A percentile compares a stretch with the other conserved stretches of the same genome.
phyloP scores from a whole-genome alignment of 1,139 yeast species.

The Yamadazyma dendronema region DNA sequence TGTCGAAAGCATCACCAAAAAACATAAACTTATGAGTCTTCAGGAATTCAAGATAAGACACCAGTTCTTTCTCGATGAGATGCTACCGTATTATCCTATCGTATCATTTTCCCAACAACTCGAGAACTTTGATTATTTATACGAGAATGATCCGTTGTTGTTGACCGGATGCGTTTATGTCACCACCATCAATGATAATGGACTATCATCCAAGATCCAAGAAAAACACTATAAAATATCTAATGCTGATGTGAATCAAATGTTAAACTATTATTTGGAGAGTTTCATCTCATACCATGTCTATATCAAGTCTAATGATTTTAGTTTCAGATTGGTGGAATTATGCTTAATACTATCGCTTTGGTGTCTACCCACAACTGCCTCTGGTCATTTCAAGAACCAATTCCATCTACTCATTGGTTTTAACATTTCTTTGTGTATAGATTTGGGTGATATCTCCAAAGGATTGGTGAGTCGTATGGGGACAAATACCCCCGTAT shows the following conservation, averaged over 20 bases:
- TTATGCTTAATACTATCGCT: conserved; percentile 45
- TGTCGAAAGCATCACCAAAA: conserved; percentile 36
- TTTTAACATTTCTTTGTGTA: conserved; percentile 43
- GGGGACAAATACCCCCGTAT: conserved; percentile 17
- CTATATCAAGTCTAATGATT: conserved; percentile 40
- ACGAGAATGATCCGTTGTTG: conserved; percentile 43
- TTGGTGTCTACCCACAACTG: conserved; percentile 52
- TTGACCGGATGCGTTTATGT: conserved; percentile 48
- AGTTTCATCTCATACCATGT: conserved; percentile 44
- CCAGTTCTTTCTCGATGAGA: conserved; percentile 32
- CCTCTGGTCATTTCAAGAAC: conserved; percentile 51
- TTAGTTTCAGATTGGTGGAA: conserved; percentile 40
- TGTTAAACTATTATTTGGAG: conserved; percentile 45
- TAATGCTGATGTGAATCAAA: conserved; percentile 33
- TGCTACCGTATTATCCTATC: conserved; percentile 49
- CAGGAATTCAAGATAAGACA: conserved; percentile 33
- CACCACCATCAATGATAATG: conserved; percentile 46
- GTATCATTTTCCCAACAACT: conserved; percentile 36
- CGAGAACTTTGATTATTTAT: conserved; percentile 36
- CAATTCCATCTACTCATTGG: conserved; percentile 49
- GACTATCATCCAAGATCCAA: conserved; percentile 15
- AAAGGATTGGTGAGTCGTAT: conserved; percentile 14
- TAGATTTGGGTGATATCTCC: conserved; percentile 44
- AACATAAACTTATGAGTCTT: conserved; percentile 18
- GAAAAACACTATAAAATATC: conserved; percentile 11